A percentile compares a stretch with the other conserved stretches of the same genome.
phyloP scores from a whole-genome alignment of 2,329 filamentous ascomycete species.

The Alternaria sp. region DNA sequence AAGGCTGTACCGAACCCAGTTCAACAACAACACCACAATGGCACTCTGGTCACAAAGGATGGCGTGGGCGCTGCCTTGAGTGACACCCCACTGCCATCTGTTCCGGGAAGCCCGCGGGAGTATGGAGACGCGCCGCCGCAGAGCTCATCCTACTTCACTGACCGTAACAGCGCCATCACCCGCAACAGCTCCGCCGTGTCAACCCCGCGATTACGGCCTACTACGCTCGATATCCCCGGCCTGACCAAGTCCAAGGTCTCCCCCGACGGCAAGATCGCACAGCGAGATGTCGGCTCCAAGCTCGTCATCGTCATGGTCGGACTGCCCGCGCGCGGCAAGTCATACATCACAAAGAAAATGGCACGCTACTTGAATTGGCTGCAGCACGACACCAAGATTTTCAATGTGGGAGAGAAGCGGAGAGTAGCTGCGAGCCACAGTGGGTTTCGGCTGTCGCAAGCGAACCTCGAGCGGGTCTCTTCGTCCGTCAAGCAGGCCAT shows the following conservation, averaged over 20 bases:
- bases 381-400: slow-evolving; percentile 93
- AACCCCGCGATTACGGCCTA: slow-evolving; percentile 85
- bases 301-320: slow-evolving; percentile 99
- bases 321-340: slow-evolving; percentile 92
- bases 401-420: slow-evolving; percentile 94
- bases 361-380: slow-evolving; percentile 96
- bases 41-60: slow-evolving; percentile 35
- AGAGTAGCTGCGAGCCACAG: slow-evolving; percentile 74
- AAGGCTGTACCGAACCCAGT: slow-evolving; percentile 28
- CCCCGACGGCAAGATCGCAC: slow-evolving; percentile 91
- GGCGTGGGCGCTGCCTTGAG: slow-evolving; percentile 62
- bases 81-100: slow-evolving; percentile 68
- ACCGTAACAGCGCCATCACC: slow-evolving; percentile 63
- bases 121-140: slow-evolving; percentile 48
- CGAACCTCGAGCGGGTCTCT: slow-evolving; percentile 36
- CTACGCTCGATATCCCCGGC: slow-evolving; percentile 94
- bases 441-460: slow-evolving; percentile 49
- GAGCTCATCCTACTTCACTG: slow-evolving; percentile 21
- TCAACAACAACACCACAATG: slow-evolving; percentile 21
- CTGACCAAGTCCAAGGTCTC: slow-evolving; percentile 95
- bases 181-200: slow-evolving; percentile 76
- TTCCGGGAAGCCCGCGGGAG: slow-evolving; percentile 68
- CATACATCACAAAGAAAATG: slow-evolving; percentile 98
- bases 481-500: slow-evolving; percentile 31
- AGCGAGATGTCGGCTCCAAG: slow-evolving; percentile 94